Percentiles rank a stretch among this genome's conserved stretches.
phyloP scores from a whole-genome alignment of 495 filamentous ascomycete species.

The Penicillium riverlandense region DNA sequence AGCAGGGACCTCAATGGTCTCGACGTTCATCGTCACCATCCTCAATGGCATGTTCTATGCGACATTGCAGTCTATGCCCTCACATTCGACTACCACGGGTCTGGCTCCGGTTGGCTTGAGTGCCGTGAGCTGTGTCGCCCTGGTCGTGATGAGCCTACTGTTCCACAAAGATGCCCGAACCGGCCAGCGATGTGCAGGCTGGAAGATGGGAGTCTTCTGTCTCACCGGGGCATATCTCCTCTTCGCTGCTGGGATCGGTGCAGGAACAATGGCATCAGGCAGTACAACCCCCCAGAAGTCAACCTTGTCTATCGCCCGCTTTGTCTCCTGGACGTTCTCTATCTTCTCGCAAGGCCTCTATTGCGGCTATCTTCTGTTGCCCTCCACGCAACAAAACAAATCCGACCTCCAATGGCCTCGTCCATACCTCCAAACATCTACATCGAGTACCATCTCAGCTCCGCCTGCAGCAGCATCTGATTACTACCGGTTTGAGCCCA shows the following conservation, averaged over 20 bases:
- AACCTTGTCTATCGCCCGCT: slow-evolving; percentile 21
- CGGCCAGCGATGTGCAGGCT: slow-evolving; percentile 8
- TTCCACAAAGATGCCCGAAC: slow-evolving; percentile 16
- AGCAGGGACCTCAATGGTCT: slow-evolving; percentile 18
- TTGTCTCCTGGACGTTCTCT: slow-evolving; percentile 28
- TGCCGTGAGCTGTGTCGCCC: slow-evolving; percentile 17
- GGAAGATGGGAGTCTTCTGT: slow-evolving; percentile 14
- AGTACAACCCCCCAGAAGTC: slow-evolving; percentile 2
- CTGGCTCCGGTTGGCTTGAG: slow-evolving; percentile 21
- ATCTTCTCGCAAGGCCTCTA: slow-evolving; percentile 27
- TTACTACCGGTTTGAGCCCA: slow-evolving; percentile 2
- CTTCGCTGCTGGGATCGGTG: slow-evolving; percentile 19
- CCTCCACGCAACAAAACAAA: slow-evolving; percentile 6
- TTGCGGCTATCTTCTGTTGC: slow-evolving; percentile 22
- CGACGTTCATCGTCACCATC: slow-evolving; percentile 22
- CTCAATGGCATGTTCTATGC: slow-evolving; percentile 29
- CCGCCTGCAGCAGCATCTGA: slow-evolving; percentile 7
- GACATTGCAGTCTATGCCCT: slow-evolving; percentile 12
- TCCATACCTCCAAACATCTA: slow-evolving; percentile 16
- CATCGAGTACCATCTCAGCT: slow-evolving; percentile 5
- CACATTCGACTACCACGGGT: slow-evolving; percentile 11
- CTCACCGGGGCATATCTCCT: slow-evolving; percentile 21
- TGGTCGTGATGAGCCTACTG: slow-evolving; percentile 20
- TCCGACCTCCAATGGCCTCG: slow-evolving; percentile 16
- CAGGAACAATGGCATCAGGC: slow-evolving; percentile 25